Conservation (phyloP, 2,329 filamentous ascomycete species). For the Exophiala sp. region DNA sequence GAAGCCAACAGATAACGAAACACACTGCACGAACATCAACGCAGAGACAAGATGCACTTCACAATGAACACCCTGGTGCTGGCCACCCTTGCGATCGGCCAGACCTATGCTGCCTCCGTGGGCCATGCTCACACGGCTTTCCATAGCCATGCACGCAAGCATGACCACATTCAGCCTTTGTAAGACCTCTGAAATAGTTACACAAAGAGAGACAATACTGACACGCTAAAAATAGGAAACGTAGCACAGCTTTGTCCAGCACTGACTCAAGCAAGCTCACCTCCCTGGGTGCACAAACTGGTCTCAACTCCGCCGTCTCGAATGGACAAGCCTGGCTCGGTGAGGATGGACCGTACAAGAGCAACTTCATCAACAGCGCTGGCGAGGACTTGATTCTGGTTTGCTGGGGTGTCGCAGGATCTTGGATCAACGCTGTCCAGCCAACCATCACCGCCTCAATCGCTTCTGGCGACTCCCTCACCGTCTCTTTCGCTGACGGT, state of each 20-base stretch:
- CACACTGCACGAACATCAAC: not conserved
- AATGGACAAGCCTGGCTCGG: conserved; percentile 24
- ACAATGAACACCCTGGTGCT: conserved; percentile 27
- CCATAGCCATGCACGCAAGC: conserved; percentile 23
- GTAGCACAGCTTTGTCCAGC: conserved; percentile 20
- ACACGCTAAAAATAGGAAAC: conserved; percentile 19
- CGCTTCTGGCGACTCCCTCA: conserved; percentile 10
- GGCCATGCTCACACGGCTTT: conserved; percentile 12
- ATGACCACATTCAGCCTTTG: conserved; percentile 17
- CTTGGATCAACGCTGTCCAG: conserved; percentile 28
- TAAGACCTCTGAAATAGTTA: conserved; percentile 5
- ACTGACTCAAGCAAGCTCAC: conserved; percentile 18
- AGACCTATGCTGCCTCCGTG: conserved; percentile 24
- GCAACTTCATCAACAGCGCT: conserved; percentile 25
- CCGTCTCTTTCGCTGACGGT: conserved; percentile 25
- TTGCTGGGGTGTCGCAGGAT: conserved; percentile 27
- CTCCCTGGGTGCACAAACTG: conserved; percentile 17
- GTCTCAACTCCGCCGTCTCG: conserved; percentile 21
- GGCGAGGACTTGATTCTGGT: conserved; percentile 27
- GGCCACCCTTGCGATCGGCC: conserved; percentile 27
- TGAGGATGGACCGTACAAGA: conserved; percentile 24
- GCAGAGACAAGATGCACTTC: conserved; percentile 23
- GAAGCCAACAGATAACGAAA: conserved; percentile 8
- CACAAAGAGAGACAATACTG: conserved; percentile 10
- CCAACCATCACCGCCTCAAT: conserved; percentile 27